Evolutionary conservation across 176 grass and related monocot genomes (phyloP), one percentile per base, ranked within the genome.

Genomic region (Oryza longistaminata): DNA sequence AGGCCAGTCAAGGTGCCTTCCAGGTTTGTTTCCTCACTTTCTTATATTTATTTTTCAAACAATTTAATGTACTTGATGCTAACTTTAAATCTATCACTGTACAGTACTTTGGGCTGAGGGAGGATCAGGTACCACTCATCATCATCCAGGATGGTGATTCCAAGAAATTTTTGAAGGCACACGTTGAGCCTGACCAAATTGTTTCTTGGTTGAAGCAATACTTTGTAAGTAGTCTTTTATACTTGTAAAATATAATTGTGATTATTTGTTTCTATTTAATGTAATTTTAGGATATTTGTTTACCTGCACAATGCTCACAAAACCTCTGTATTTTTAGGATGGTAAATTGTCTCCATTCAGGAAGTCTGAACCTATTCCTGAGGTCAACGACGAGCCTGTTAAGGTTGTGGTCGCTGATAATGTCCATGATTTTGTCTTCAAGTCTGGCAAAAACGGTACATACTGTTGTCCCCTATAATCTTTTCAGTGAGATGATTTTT

Each of bases 381-480:
- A 94, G 74, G 84, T 71, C 35, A 99, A 96, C 33, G 77, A 92
- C 10, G 93, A 96, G 73, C 93, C 96, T 53, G 96, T 99, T 5
- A 99, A 99, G 74, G 75, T 96, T 8, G 91, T 92, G 43, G 96
- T 99, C 5, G 91, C 88, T 78, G 89, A 99, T 82, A 99, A 48
- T 70, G 25, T 99, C 53, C 40, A 87, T 7, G 93, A 98, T 19
- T 24, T 94, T 31, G 91, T 99, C 45, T 88, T 96, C 44, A 94
- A 94, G 17, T 99, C 93, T 81, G 93, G 96, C 67, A 99, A 99
- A 83, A 84, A 99, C 86, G 96, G 96, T 99, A 92, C 10, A 16
- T 3, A 13, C 42, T 44, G 4, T 26, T 15, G 10, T 66, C 65
- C 29, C 14, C 2, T 1, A 13, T 71, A 76, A 60, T 70, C 9